Conservation (phyloP, 208 protist genomes). For the Leishmania tarentolae region DNA sequence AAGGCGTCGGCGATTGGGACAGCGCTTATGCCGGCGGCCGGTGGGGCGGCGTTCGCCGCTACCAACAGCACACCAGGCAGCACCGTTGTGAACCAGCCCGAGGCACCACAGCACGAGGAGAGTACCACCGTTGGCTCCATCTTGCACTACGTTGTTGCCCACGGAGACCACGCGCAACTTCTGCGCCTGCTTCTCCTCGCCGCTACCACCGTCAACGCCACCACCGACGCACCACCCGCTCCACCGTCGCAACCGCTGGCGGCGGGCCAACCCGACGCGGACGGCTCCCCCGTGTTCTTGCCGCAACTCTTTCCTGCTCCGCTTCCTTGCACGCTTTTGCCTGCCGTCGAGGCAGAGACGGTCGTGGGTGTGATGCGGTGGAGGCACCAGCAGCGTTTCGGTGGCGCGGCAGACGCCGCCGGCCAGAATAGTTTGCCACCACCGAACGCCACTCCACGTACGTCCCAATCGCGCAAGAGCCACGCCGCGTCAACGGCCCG, state of each 20-base stretch:
- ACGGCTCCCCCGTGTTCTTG: neutral
- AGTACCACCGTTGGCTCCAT: constrained; percentile 40
- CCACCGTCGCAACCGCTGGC: neutral
- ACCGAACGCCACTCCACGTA: neutral
- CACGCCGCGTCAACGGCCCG: neutral
- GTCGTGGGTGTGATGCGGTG: constrained; percentile 12
- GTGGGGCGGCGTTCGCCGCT: neutral
- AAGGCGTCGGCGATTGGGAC: neutral
- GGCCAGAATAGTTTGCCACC: neutral
- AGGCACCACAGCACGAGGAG: constrained; percentile 11
- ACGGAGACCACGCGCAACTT: constrained; percentile 59
- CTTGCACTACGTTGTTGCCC: constrained; percentile 76
- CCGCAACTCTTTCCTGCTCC: neutral
- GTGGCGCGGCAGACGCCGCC: neutral
- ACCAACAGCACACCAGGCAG: neutral
- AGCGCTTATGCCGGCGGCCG: neutral
- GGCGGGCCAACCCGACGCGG: neutral
- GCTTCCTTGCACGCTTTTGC: constrained; percentile 33
- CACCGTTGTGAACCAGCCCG: neutral
- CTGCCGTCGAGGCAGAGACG: constrained; percentile 41
- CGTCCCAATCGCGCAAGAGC: constrained; percentile 1
- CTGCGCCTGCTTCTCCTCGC: constrained; percentile 57
- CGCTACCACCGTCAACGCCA: constrained; percentile 1
- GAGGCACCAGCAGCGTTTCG: neutral
- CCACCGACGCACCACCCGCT: neutral